Percentiles rank a stretch among this genome's conserved stretches.
These are phyloP conservation scores for Alternaria brassicae DNA, from an alignment of 2,329 filamentous ascomycete species.

Conservation along the genomic window DNA sequence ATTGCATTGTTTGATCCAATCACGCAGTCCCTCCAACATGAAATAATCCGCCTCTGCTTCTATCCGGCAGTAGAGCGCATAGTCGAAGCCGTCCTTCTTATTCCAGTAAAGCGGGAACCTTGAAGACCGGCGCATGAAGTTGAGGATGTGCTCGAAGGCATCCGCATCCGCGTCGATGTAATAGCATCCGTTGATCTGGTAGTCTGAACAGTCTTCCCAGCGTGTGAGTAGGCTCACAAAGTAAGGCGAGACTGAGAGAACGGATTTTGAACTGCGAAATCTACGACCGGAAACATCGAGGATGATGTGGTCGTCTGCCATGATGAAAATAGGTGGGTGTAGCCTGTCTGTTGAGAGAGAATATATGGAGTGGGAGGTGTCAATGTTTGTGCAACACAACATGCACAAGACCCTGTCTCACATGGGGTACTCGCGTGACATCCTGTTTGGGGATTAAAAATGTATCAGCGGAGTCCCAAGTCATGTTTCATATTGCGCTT, in stretches of 20 bases:
- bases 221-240: background rate
- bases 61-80: slow-evolving; percentile 37
- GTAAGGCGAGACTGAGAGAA: slow-evolving; percentile 1
- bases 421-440: background rate
- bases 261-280: background rate
- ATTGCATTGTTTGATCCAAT: slow-evolving; percentile 34
- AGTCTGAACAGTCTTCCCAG: slow-evolving; percentile 1
- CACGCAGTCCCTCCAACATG: slow-evolving; percentile 31
- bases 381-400: background rate
- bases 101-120: slow-evolving; percentile 42
- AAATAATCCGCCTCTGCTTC: slow-evolving; percentile 44
- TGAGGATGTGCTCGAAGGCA: slow-evolving; percentile 33
- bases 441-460: background rate
- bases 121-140: slow-evolving; percentile 11
- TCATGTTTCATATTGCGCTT: background rate
- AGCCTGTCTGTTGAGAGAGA: background rate
- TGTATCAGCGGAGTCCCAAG: background rate
- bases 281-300: background rate
- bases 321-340: background rate
- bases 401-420: background rate
- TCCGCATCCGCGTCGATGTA: slow-evolving; percentile 49
- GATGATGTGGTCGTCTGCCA: background rate
- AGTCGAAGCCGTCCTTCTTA: slow-evolving; percentile 37
- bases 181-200: slow-evolving; percentile 32
- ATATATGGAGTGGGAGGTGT: background rate